Evolutionary conservation across 164 flowering plant genomes (phyloP).

Genomic region (Umbilicus rupestris): DNA sequence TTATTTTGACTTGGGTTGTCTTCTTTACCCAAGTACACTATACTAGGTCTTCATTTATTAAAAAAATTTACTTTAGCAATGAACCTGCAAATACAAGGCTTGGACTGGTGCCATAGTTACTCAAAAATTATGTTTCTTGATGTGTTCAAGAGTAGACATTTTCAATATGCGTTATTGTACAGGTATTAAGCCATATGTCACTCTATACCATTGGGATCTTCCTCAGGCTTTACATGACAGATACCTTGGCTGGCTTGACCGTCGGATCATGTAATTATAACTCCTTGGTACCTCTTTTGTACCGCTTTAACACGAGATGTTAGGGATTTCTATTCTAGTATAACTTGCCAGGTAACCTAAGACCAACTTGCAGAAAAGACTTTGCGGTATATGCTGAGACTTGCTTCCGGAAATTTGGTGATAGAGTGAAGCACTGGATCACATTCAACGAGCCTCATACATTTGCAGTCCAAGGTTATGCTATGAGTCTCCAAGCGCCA

Average conservation of each 20-base stretch:
- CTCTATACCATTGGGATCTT: slow-evolving; percentile 88
- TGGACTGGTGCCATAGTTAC: too few relatives aligned
- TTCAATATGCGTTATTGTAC: slow-evolving; percentile 9
- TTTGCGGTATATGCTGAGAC: slow-evolving; percentile 67
- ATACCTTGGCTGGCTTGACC: slow-evolving; percentile 71
- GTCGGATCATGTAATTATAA: slow-evolving; percentile 47
- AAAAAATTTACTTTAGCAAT: too few relatives aligned
- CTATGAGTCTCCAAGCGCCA: slow-evolving; percentile 78
- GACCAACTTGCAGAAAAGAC: slow-evolving; percentile 48
- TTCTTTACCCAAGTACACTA: too few relatives aligned
- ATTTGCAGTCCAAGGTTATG: slow-evolving; percentile 66
- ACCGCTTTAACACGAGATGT: neutral
- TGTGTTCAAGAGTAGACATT: neutral
- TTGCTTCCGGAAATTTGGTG: slow-evolving; percentile 77
- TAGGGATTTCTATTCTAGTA: neutral
- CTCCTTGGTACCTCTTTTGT: neutral
- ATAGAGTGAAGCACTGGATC: slow-evolving; percentile 90
- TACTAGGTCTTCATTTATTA: too few relatives aligned
- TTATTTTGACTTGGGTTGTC: neutral
- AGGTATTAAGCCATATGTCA: slow-evolving; percentile 90
- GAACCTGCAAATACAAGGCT: too few relatives aligned
- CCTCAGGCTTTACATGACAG: slow-evolving; percentile 76
- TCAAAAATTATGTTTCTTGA: neutral
- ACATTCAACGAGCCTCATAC: slow-evolving; percentile 94
- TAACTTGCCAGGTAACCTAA: neutral